These are phyloP conservation scores for Peronospora farinosa DNA, from an alignment of 352 stramenopile genomes.

Conservation along the genomic window DNA sequence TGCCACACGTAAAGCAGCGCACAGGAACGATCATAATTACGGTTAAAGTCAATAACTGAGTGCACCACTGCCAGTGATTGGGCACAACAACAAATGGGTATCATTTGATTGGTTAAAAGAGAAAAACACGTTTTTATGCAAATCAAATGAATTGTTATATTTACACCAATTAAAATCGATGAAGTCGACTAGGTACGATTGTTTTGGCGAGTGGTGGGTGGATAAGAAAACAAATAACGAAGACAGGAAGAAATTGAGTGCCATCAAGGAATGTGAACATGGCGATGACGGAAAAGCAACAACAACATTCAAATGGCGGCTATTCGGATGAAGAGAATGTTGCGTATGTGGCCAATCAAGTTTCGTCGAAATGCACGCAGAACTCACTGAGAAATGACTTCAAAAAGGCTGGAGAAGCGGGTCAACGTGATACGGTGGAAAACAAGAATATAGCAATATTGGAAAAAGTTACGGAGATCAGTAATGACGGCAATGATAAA, in stretches of 20 bases:
- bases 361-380: conserved; percentile 8
- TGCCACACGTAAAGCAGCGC: conserved; percentile 99
- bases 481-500: not conserved
- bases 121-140: not conserved
- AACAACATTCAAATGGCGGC: conserved; percentile 4
- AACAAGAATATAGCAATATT: conserved; percentile 1
- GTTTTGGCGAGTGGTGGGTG: conserved; percentile 7
- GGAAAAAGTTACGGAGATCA: not conserved
- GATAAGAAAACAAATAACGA: conserved; percentile 13
- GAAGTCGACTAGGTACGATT: conserved; percentile 8
- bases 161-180: conserved; percentile 10
- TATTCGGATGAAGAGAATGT: conserved; percentile 10
- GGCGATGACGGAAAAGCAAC: conserved; percentile 14
- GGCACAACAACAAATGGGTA: not conserved
- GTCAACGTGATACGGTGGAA: conserved; percentile 5
- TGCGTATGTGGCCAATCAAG: conserved; percentile 10
- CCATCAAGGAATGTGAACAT: conserved; percentile 20
- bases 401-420: conserved; percentile 1
- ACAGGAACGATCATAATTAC: conserved; percentile 97
- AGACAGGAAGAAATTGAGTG: not conserved
- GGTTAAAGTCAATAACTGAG: conserved; percentile 18
- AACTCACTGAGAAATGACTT: conserved; percentile 8
- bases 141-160: not conserved
- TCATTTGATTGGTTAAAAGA: conserved; percentile 7
- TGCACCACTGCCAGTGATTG: conserved; percentile 14